Base-by-base conservation (phyloP, 495 filamentous ascomycete genomes). In the Podospora comata region DNA sequence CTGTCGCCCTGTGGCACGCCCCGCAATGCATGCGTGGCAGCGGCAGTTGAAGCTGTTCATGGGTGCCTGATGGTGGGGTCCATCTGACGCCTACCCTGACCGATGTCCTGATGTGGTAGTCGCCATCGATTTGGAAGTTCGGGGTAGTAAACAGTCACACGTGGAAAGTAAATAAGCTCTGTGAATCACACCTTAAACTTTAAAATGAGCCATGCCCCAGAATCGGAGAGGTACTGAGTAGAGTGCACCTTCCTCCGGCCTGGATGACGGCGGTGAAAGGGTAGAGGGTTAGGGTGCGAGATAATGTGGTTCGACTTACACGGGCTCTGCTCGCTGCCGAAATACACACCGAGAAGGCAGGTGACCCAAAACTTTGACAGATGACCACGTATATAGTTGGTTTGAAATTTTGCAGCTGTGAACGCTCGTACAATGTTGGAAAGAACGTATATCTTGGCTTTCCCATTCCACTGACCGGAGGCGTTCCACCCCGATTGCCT, bases 51-150 rank as follows among this genome's bases (percentile, higher is more conserved):
- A 28, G n/a, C 30, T 26, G 11, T 18, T 61, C 23, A 30, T 61
- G 26, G n/a, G 59, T 61, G 59, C 59, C 59, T 61, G 59, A 61
- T 20, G 7, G 59, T 61, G 59, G 59, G 59, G 59, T 61, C 59
- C 59, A 61, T 61, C 59, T 58, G 56, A 58, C 39, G 2, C 39
- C 13, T 3, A 48, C 39, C 39, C 39, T 48, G 39, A 13, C 39
- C 39, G 39, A 48, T 48, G 9, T 48, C 39, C 39, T 48, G 39
- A 48, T 48, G 39, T 13, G 39, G 39, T 2, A 48, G 13, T 48
- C 39, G 39, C 39, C 39, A 16, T 48, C 39, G 39, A 48, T 48
- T 48, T 48, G 39, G 39, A 48, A 48, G 39, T 48, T 48, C 13
- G 39, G 39, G 15, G 13, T 6, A 48, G 39, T 48, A 11, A 48